Evolutionary conservation across 257 asterid genomes (phyloP).

Genomic region (Mentha longifolia): DNA sequence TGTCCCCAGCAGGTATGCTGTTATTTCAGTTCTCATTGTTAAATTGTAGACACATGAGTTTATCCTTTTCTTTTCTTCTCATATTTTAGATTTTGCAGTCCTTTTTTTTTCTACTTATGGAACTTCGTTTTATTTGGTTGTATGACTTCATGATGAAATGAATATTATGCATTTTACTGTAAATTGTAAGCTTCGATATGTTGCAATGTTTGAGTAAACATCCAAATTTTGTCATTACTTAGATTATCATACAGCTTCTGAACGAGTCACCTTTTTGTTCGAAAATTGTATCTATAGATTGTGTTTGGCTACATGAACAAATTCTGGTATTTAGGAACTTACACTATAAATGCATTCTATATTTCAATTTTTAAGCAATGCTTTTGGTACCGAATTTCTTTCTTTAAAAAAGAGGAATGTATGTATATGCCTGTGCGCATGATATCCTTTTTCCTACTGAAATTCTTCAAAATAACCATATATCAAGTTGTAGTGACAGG

Average conservation of each 20-base stretch:
- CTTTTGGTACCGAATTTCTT: background rate
- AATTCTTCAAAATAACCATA: background rate
- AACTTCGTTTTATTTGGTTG: slow-evolving; percentile 3
- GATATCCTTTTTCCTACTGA: background rate
- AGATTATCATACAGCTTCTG: background rate
- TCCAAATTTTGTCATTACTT: background rate
- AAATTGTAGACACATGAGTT: background rate
- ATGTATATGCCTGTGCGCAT: background rate
- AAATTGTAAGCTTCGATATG: background rate
- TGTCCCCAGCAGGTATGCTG: slow-evolving; percentile 42
- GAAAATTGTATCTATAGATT: background rate
- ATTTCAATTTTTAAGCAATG: background rate
- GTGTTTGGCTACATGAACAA: background rate
- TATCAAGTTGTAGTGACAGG: background rate
- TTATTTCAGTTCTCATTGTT: background rate
- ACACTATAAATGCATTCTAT: background rate
- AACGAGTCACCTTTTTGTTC: background rate
- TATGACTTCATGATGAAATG: background rate
- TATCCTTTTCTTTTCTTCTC: background rate
- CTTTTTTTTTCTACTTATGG: background rate
- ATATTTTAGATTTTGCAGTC: background rate
- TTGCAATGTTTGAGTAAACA: background rate
- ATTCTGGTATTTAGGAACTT: slow-evolving; percentile 4
- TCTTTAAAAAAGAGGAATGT: background rate
- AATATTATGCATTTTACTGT: background rate